Percentiles rank a stretch among this genome's conserved stretches.
Conservation (phyloP, 305 asterid species). For the Solanum aculeatissimum region DNA sequence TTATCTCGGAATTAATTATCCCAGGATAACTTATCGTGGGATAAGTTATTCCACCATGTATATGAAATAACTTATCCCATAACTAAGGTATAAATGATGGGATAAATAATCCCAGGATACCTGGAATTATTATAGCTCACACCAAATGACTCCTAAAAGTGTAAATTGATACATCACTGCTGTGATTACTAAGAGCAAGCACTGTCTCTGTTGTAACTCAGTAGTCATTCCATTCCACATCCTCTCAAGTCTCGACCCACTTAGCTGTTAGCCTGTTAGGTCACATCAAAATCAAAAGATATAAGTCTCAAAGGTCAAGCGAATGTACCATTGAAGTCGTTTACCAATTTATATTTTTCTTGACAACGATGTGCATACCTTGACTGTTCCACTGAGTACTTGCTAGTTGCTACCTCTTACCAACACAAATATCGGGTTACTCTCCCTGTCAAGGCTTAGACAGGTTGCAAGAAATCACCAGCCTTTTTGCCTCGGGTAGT, state of each 20-base stretch:
- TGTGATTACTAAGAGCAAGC: not conserved
- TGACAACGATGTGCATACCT: not conserved
- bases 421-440: not conserved
- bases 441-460: not conserved
- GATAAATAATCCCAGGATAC: too few relatives aligned
- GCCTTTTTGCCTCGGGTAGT: not conserved
- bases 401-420: not conserved
- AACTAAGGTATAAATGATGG: too few relatives aligned
- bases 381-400: not conserved
- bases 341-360: not conserved
- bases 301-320: not conserved
- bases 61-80: too few relatives aligned
- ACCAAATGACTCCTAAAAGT: not conserved
- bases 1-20: too few relatives aligned
- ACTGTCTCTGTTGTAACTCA: not conserved
- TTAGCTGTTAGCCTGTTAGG: not conserved
- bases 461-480: not conserved
- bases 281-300: not conserved
- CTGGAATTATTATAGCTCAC: too few relatives aligned
- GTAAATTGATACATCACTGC: not conserved
- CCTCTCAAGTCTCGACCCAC: not conserved
- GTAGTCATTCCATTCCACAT: not conserved
- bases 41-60: too few relatives aligned
- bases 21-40: too few relatives aligned
- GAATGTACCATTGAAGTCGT: not conserved